These are phyloP conservation scores for Colletotrichum liaoningense DNA, from an alignment of 2,329 filamentous ascomycete genomes.

Conservation along the genomic window DNA sequence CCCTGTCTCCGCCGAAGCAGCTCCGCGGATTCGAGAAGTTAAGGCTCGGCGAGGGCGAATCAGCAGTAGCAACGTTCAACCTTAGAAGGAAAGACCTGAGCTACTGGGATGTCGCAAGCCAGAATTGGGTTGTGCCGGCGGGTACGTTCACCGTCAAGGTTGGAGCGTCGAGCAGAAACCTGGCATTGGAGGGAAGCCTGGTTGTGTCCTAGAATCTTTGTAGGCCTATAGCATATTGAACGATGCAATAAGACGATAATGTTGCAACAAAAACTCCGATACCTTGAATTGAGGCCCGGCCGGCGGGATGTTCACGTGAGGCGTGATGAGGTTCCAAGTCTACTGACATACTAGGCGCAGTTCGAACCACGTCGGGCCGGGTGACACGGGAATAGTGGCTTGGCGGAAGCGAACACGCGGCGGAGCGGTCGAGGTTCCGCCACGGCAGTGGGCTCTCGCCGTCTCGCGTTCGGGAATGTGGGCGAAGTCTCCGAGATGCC, in stretches of 20 bases:
- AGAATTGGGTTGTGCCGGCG: slow-evolving; percentile 69
- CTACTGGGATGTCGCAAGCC: slow-evolving; percentile 70
- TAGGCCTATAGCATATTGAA: background rate
- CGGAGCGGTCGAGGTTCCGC: slow-evolving; percentile 7
- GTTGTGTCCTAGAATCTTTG: slow-evolving; percentile 14
- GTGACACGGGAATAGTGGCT: background rate
- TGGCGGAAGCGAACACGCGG: background rate
- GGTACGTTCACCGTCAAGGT: slow-evolving; percentile 56
- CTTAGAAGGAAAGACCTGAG: slow-evolving; percentile 73
- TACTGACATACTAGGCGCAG: background rate
- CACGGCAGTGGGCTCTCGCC: background rate
- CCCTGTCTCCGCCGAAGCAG: slow-evolving; percentile 62
- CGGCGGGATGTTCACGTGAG: background rate
- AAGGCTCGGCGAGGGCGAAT: slow-evolving; percentile 60
- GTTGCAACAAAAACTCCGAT: background rate
- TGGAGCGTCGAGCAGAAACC: slow-evolving; percentile 59
- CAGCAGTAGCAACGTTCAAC: slow-evolving; percentile 60
- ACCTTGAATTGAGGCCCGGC: background rate
- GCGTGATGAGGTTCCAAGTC: background rate
- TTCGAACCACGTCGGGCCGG: background rate
- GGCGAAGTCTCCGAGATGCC: slow-evolving; percentile 9
- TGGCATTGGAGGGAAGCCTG: slow-evolving; percentile 49
- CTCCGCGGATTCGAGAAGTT: slow-evolving; percentile 77
- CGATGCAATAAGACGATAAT: background rate
- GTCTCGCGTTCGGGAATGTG: slow-evolving; percentile 19